These are phyloP conservation scores for Blepharisma stoltei DNA, from an alignment of 73 alveolate species.

Conservation along the genomic window DNA sequence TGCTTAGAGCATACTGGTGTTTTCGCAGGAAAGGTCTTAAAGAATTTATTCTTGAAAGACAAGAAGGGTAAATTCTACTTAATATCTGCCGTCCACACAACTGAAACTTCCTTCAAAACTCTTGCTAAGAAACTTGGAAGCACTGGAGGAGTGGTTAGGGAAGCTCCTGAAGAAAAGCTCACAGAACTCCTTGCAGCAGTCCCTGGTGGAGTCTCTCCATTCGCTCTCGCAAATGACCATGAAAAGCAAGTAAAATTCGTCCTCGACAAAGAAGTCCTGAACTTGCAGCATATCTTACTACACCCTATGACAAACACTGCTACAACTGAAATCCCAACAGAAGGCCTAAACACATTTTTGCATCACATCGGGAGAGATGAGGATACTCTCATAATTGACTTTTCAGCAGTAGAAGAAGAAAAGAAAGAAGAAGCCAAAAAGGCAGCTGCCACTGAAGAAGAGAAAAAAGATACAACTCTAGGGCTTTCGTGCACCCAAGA, in stretches of 20 bases:
- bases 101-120: constrained; percentile 75
- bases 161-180: constrained; percentile 79
- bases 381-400: constrained; percentile 25
- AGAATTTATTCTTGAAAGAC: constrained; percentile 90
- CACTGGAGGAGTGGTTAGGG: constrained; percentile 87
- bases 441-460: constrained; percentile 54
- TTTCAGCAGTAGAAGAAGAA: constrained; percentile 41
- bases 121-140: constrained; percentile 83
- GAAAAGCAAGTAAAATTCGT: constrained; percentile 79
- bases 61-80: constrained; percentile 87
- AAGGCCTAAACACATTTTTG: constrained; percentile 38
- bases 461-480: constrained; percentile 57
- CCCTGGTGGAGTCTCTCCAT: constrained; percentile 89
- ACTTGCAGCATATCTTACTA: constrained; percentile 63
- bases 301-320: constrained; percentile 93
- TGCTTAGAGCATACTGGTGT: constrained; percentile 45
- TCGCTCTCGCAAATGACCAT: constrained; percentile 82
- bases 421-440: constrained; percentile 53
- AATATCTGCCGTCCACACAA: constrained; percentile 82
- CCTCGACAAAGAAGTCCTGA: constrained; percentile 73
- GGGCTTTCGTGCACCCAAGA: constrained; percentile 84
- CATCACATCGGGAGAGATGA: constrained; percentile 29
- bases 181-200: constrained; percentile 65
- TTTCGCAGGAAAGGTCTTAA: constrained; percentile 44
- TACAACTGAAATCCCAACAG: constrained; percentile 75